phyloP scores from a whole-genome alignment of 2,329 filamentous ascomycete species.

The Cladosporium sp. region DNA sequence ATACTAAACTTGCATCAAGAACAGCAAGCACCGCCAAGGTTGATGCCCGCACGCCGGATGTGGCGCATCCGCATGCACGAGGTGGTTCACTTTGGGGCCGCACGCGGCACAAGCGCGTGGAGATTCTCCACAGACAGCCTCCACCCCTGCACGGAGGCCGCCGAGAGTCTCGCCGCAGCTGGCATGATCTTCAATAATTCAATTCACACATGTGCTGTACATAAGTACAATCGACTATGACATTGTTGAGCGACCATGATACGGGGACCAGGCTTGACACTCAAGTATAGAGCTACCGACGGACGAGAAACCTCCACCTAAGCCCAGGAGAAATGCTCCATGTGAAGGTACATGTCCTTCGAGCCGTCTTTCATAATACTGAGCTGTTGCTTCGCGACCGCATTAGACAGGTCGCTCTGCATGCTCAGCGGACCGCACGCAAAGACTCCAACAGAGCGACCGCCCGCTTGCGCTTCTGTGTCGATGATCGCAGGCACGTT shows the following conservation, averaged over 20 bases:
- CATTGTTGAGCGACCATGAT: too few relatives aligned
- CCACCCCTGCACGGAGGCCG: not conserved
- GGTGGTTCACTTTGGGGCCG: not conserved
- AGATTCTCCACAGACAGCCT: not conserved
- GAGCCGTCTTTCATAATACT: conserved; percentile 28
- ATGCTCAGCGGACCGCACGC: conserved; percentile 42
- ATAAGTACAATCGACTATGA: too few relatives aligned
- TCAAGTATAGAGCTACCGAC: too few relatives aligned
- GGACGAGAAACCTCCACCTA: conserved; percentile 4
- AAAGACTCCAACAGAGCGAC: conserved; percentile 27
- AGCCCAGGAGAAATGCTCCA: conserved; percentile 44
- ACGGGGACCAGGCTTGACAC: too few relatives aligned
- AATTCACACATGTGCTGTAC: too few relatives aligned
- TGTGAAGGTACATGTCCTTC: conserved; percentile 39
- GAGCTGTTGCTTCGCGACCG: conserved; percentile 40
- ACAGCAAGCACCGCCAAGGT: not conserved
- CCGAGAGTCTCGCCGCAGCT: conserved; percentile 7
- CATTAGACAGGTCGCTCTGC: conserved; percentile 44
- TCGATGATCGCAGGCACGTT: conserved; percentile 23
- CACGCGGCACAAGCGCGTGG: not conserved
- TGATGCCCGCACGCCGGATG: too few relatives aligned
- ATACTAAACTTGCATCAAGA: not conserved
- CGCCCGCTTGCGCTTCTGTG: conserved; percentile 7
- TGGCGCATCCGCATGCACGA: not conserved
- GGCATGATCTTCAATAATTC: too few relatives aligned